These are phyloP conservation scores for Rosa persica DNA, from an alignment of 306 rosid genomes.

Conservation along the genomic window DNA sequence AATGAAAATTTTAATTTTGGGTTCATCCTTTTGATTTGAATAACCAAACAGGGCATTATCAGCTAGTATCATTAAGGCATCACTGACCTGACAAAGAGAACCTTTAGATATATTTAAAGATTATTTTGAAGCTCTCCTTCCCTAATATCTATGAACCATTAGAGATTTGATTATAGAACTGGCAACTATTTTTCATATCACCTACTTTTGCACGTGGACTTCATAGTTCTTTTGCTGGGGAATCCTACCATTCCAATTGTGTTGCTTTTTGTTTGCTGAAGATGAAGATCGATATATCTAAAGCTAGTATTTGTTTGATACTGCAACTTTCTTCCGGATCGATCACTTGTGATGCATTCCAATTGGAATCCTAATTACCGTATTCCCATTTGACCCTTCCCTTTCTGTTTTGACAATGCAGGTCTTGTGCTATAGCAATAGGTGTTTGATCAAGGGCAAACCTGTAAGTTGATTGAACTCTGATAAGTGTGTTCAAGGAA, in stretches of 20 bases:
- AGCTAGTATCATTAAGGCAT: too few species aligned
- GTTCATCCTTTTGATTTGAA: too few species aligned
- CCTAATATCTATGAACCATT: neutral
- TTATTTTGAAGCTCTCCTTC: neutral
- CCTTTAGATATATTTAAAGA: too few species aligned
- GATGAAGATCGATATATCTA: neutral
- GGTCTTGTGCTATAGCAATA: neutral
- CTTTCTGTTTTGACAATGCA: neutral
- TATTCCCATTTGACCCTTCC: neutral
- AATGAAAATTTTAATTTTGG: too few species aligned
- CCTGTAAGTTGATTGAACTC: neutral
- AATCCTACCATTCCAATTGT: constrained; percentile 5
- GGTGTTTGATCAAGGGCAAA: neutral
- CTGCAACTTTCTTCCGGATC: neutral
- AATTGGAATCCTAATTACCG: neutral
- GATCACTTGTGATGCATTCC: neutral
- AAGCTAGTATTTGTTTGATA: constrained; percentile 13
- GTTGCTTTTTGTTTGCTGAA: constrained; percentile 2
- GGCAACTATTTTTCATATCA: neutral
- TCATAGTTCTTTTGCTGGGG: neutral
- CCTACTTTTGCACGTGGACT: neutral
- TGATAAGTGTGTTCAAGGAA: constrained; percentile 19
- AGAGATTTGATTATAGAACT: neutral
- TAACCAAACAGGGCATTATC: too few species aligned
- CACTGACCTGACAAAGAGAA: too few species aligned